Evolutionary conservation across 2,329 filamentous ascomycete genomes (phyloP), one percentile per base, ranked within the genome.

Genomic region (Fusarium sp.): DNA sequence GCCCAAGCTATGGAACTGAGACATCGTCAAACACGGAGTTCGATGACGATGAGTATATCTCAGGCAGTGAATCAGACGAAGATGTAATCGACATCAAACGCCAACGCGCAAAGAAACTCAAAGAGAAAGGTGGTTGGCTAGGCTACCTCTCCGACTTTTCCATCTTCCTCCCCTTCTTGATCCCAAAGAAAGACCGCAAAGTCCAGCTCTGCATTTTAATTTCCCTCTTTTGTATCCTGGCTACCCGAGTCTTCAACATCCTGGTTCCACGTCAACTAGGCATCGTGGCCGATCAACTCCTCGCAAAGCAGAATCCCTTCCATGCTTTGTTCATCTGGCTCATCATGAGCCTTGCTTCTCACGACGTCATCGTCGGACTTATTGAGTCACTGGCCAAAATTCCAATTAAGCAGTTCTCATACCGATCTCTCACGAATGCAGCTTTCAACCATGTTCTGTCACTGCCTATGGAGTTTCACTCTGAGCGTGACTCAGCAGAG

Each of bases 401-500:
- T 2, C 80, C 81, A 0, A 81, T 82, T 16, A 76, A 78, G 73
- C 81, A 82, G 40, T 82, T 79, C 21, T 81, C 81, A 5, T 89
- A 91, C 71, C 84, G 86, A 53, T 84, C 86, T 23, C 85, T 94
- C 52, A 88, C 86, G 16, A 87, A 87, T 3, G 86, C 89, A 5
- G 88, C 91, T 0, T 94, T 93, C 78, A 85, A 87, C 64, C 91
- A 94, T 65, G 86, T 94, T 38, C 90, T 94, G 86, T 85, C 83
- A n/a, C 84, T 93, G 2, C 91, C 90, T 0, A 91, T 91, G 82
- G 90, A 93, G 69, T 94, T 93, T 61, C 92, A 94, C 77, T 89
- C 89, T 23, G 86, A 87, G 56, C 91, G 92, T 71, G 86, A 88
- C 60, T 90, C 89, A 3, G 90, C 89, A 3, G 89, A 92, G 69